A percentile compares a stretch with the other conserved stretches of the same genome.
Conservation (phyloP, 2,329 filamentous ascomycete genomes). For the Aspergillus piperis region DNA sequence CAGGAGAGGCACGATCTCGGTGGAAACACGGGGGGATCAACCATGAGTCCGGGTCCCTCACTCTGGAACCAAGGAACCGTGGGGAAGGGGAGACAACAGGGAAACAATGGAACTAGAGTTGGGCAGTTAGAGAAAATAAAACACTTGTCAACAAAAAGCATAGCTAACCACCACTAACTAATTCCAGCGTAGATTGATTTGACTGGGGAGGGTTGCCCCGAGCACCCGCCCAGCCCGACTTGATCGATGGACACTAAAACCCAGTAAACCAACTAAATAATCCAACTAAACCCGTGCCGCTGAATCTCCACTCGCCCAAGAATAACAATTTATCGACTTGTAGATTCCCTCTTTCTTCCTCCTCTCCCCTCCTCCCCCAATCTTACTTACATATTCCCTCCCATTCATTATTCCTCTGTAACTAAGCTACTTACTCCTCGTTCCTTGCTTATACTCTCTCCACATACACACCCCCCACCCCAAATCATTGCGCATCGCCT, state of each 20-base stretch:
- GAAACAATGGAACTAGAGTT: not conserved
- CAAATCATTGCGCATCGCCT: not conserved
- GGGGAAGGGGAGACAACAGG: not conserved
- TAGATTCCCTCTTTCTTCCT: not conserved
- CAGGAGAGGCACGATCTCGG: conserved; percentile 3
- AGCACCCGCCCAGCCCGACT: conserved; percentile 20
- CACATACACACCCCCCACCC: not conserved
- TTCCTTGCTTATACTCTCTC: not conserved
- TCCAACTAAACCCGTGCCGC: not conserved
- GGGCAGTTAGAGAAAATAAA: too few relatives aligned
- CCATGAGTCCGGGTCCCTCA: not conserved
- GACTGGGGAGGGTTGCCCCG: conserved; percentile 22
- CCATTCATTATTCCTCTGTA: not conserved
- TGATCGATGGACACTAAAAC: conserved; percentile 6
- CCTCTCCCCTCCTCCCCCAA: not conserved
- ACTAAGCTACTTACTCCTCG: not conserved
- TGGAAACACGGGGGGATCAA: not conserved
- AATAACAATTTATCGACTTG: conserved; percentile 9
- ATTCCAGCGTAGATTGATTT: not conserved
- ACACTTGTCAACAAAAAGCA: too few relatives aligned
- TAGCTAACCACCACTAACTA: too few relatives aligned
- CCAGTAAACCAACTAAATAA: too few relatives aligned
- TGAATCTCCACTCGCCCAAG: conserved; percentile 15
- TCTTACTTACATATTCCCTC: not conserved
- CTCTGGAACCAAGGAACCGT: not conserved